A percentile compares a stretch with the other conserved stretches of the same genome.
These are phyloP conservation scores for Pseudogymnoascus sp. DNA, from an alignment of 2,329 filamentous ascomycete species.

Conservation along the genomic window DNA sequence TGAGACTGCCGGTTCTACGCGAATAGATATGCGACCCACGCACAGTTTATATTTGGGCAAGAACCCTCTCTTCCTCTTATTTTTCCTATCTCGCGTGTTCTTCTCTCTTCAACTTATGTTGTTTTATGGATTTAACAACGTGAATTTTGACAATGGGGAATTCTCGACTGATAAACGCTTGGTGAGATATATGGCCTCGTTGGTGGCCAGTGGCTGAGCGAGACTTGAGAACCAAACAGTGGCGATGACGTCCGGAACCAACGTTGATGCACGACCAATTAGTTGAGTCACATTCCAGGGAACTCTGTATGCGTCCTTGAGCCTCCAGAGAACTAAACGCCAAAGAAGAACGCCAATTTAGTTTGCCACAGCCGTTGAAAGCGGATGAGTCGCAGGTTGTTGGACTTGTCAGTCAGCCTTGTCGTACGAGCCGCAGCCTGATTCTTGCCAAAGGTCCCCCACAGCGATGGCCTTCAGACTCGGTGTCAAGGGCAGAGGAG, in stretches of 20 bases:
- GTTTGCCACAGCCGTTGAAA: background rate
- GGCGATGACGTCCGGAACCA: background rate
- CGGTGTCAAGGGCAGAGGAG: background rate
- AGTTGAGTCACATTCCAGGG: background rate
- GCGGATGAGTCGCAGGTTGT: background rate
- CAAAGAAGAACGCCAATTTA: background rate
- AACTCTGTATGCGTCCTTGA: background rate
- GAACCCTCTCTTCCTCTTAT: background rate
- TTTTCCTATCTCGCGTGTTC: background rate
- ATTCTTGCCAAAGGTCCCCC: background rate
- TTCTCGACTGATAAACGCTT: background rate
- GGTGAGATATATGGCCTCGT: background rate
- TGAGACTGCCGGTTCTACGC: background rate
- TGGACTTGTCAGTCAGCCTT: conserved; percentile 1
- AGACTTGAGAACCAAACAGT: background rate
- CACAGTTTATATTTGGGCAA: background rate
- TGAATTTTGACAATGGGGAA: background rate
- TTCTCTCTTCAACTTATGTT: background rate
- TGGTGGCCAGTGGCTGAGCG: background rate
- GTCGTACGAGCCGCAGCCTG: background rate
- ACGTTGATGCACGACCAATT: background rate
- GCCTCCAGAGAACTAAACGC: too few relatives aligned
- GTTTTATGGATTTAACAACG: background rate
- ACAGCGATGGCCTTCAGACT: background rate
- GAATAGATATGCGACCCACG: background rate